Percentiles rank a stretch among this genome's conserved stretches.
These are phyloP conservation scores for Rhodotorula sp. DNA, from an alignment of 1,284 basidiomycete species.

Conservation along the genomic window DNA sequence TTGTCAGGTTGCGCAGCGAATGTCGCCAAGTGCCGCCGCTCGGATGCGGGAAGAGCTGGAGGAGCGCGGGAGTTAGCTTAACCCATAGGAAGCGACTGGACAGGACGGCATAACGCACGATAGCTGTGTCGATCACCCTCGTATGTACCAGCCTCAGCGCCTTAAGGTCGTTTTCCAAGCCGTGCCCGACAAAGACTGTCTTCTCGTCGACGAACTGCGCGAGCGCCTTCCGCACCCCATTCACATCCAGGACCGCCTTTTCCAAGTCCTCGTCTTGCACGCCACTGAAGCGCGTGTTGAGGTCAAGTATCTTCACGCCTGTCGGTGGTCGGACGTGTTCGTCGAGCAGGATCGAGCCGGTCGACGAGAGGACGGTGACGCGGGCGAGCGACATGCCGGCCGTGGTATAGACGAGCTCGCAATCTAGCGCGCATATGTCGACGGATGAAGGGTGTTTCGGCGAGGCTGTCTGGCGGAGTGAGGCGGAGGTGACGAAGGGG, in stretches of 20 bases:
- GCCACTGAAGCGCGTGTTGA: slow-evolving; percentile 85
- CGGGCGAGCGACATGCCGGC: slow-evolving; percentile 81
- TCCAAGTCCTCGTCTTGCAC: slow-evolving; percentile 63
- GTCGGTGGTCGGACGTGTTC: slow-evolving; percentile 75
- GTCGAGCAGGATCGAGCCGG: slow-evolving; percentile 72
- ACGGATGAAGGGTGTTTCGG: slow-evolving; percentile 9
- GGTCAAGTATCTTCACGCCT: slow-evolving; percentile 73
- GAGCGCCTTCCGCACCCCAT: slow-evolving; percentile 61
- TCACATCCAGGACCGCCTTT: slow-evolving; percentile 62
- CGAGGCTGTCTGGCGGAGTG: slow-evolving; percentile 32
- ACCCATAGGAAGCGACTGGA: background rate
- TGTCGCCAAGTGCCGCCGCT: slow-evolving; percentile 73
- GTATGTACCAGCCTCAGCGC: slow-evolving; percentile 79
- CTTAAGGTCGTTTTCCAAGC: slow-evolving; percentile 82
- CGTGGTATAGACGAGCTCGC: slow-evolving; percentile 88
- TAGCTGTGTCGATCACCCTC: slow-evolving; percentile 75
- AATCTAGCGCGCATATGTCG: slow-evolving; percentile 70
- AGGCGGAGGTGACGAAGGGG: slow-evolving; percentile 61
- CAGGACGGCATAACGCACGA: slow-evolving; percentile 46
- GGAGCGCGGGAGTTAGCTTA: background rate
- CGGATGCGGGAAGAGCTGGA: slow-evolving; percentile 70
- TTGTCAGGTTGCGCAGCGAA: slow-evolving; percentile 67
- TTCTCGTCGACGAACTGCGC: slow-evolving; percentile 66
- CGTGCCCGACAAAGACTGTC: slow-evolving; percentile 57
- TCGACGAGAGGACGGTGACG: slow-evolving; percentile 76